Percentiles rank a stretch among this genome's conserved stretches.
These are phyloP conservation scores for Lachancea meyersii DNA, from an alignment of 805 yeast genomes.

Conservation along the genomic window DNA sequence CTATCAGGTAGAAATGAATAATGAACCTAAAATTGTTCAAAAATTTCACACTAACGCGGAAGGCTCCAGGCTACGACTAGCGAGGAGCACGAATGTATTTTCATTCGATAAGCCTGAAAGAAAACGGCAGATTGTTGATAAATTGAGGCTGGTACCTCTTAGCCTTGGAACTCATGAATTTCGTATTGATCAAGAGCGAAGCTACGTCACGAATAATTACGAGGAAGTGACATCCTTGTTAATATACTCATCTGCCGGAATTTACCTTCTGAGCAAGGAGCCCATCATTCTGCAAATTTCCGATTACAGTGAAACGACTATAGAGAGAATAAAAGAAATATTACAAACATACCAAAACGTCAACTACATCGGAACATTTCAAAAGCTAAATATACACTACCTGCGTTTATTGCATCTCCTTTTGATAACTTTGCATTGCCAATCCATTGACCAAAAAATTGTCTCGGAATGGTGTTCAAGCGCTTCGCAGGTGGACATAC, in stretches of 20 bases:
- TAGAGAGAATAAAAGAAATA: slow-evolving; percentile 11
- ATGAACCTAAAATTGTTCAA: slow-evolving; percentile 19
- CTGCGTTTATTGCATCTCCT: slow-evolving; percentile 19
- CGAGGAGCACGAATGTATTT: slow-evolving; percentile 14
- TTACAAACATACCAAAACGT: neutral
- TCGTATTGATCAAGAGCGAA: slow-evolving; percentile 23
- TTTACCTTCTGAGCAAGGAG: slow-evolving; percentile 15
- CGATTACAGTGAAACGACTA: slow-evolving; percentile 19
- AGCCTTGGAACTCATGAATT: slow-evolving; percentile 15
- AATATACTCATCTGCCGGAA: slow-evolving; percentile 16
- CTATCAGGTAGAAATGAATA: slow-evolving; percentile 12
- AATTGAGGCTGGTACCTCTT: slow-evolving; percentile 22
- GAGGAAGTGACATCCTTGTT: slow-evolving; percentile 17
- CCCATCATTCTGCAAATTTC: slow-evolving; percentile 22
- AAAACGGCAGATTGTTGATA: slow-evolving; percentile 18
- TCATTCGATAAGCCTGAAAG: slow-evolving; percentile 5
- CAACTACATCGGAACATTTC: slow-evolving; percentile 5
- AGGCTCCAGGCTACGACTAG: slow-evolving; percentile 8
- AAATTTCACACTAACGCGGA: slow-evolving; percentile 4
- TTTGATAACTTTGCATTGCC: slow-evolving; percentile 22
- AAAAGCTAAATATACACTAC: slow-evolving; percentile 18
- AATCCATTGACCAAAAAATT: slow-evolving; percentile 16
- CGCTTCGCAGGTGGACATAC: slow-evolving; percentile 20
- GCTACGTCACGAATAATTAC: slow-evolving; percentile 16
- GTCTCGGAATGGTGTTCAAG: slow-evolving; percentile 19